These are phyloP conservation scores for Tagetes patula DNA, from an alignment of 129 eudicot genomes.

Conservation along the genomic window DNA sequence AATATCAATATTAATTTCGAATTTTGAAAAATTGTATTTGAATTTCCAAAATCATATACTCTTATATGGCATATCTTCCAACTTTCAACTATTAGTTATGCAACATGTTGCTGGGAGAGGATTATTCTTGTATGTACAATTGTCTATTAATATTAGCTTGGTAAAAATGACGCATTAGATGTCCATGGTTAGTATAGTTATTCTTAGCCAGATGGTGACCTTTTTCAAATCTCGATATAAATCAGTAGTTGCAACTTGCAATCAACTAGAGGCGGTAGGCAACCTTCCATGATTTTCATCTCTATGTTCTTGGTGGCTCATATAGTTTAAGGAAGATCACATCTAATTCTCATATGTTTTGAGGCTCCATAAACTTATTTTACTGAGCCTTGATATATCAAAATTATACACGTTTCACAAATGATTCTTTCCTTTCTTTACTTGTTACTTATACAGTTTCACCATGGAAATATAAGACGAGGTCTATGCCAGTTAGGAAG, in stretches of 20 bases:
- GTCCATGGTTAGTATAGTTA: neutral
- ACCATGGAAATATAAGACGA: constrained; percentile 15
- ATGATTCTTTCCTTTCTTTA: constrained; percentile 10
- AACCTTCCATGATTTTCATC: neutral
- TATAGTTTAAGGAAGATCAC: neutral
- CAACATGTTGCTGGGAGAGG: constrained; percentile 9
- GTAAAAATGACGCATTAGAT: neutral
- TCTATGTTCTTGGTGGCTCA: neutral
- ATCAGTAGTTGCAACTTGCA: neutral
- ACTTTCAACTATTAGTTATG: neutral
- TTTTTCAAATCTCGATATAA: neutral
- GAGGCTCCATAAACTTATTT: constrained; percentile 12
- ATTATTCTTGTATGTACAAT: constrained; percentile 16
- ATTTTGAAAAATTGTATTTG: neutral
- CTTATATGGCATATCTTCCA: neutral
- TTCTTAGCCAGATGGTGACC: neutral
- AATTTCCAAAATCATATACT: neutral
- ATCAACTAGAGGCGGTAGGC: constrained; percentile 1
- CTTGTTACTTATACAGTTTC: constrained; percentile 18
- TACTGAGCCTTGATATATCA: constrained; percentile 1
- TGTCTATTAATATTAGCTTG: neutral
- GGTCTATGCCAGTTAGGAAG: constrained; percentile 17
- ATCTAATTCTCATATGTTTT: constrained; percentile 4
- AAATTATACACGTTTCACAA: neutral
- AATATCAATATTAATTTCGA: neutral